Conservation (phyloP, 164 flowering plant species). For the Paratinospora sagittata region DNA sequence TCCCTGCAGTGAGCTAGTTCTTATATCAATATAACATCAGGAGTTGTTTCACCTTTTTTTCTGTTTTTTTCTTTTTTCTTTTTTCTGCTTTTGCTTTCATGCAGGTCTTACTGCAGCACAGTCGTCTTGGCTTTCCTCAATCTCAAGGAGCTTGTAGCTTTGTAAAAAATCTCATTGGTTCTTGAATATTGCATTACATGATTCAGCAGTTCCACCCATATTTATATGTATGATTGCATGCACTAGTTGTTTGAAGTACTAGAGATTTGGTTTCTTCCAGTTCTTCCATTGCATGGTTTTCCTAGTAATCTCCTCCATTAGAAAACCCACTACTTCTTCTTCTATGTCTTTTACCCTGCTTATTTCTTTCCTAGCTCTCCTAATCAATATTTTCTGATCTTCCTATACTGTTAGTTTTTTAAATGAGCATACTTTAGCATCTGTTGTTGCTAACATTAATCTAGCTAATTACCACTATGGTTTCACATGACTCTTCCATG, state of each 20-base stretch:
- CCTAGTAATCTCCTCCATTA: neutral
- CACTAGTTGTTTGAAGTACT: neutral
- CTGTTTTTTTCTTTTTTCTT: too few species aligned
- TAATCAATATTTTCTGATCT: neutral
- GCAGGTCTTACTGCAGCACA: neutral
- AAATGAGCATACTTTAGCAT: neutral
- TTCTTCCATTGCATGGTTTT: neutral
- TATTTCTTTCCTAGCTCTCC: neutral
- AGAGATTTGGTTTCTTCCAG: neutral
- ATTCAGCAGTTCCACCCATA: neutral
- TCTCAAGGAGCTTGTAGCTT: neutral
- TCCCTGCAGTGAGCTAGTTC: neutral
- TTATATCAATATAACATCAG: neutral
- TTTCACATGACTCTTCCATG: constrained; percentile 35
- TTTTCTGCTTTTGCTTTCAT: constrained; percentile 6
- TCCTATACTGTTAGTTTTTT: neutral
- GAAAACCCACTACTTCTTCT: neutral
- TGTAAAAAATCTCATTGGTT: neutral
- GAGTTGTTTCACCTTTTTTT: neutral
- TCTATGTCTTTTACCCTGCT: neutral
- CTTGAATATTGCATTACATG: neutral
- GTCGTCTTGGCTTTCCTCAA: neutral
- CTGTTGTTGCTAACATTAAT: neutral
- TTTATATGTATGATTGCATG: neutral
- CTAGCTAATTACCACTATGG: constrained; percentile 26